Evolutionary conservation across 148 eudicot species (phyloP).

Genomic region (Hydrangea macrophylla): DNA sequence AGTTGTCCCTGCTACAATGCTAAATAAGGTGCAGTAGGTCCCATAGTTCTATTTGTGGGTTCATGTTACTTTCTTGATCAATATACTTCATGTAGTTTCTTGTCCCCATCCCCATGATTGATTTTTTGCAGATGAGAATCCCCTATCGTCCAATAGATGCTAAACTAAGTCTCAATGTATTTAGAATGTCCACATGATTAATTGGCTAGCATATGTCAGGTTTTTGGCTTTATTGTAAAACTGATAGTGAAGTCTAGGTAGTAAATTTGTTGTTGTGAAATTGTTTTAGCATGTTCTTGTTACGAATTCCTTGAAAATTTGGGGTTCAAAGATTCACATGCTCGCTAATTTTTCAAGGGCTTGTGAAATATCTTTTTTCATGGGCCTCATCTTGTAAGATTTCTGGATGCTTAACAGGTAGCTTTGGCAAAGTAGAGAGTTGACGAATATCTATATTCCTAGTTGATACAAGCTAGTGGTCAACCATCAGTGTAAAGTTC

Average conservation of each 20-base stretch:
- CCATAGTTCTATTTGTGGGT: background rate
- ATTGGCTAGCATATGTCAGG: too few species aligned
- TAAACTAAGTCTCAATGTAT: conserved; percentile 61
- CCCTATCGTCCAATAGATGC: conserved; percentile 78
- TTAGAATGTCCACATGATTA: too few species aligned
- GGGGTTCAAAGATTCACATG: too few species aligned
- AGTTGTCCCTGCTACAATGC: conserved; percentile 69
- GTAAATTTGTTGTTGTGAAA: too few species aligned
- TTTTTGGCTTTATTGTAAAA: too few species aligned
- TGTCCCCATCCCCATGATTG: background rate
- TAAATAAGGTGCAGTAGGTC: conserved; percentile 57
- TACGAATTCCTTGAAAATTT: too few species aligned
- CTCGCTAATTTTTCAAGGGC: too few species aligned
- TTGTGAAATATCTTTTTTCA: background rate
- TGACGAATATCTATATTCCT: conserved; percentile 79
- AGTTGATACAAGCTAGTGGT: conserved; percentile 56
- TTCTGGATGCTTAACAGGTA: conserved; percentile 41
- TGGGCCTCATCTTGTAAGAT: conserved; percentile 7
- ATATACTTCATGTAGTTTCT: background rate
- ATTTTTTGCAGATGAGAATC: conserved; percentile 60
- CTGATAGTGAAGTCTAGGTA: too few species aligned
- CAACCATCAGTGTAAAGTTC: too few species aligned
- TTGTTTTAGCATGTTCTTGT: too few species aligned
- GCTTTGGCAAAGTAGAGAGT: conserved; percentile 86
- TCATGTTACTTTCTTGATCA: background rate